These are phyloP conservation scores for Geranium incanum DNA, from an alignment of 441 rosid species.

Conservation along the genomic window DNA sequence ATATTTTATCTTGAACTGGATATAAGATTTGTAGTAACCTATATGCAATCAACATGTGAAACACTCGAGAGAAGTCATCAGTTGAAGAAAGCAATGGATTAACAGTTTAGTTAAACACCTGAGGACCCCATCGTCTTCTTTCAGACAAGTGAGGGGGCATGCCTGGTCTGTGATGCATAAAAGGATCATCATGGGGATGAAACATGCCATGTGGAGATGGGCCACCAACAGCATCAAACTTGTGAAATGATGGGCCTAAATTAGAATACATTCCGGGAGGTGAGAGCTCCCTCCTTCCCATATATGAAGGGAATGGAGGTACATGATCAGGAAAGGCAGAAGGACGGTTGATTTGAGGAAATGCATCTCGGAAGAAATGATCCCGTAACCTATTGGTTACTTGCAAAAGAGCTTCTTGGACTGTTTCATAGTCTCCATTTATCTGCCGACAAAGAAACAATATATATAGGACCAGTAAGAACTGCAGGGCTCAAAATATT, in stretches of 20 bases:
- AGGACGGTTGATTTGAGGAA: constrained; percentile 43
- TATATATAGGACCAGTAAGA: constrained; percentile 9
- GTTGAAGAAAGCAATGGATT: background rate
- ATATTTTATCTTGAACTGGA: background rate
- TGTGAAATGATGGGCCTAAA: constrained; percentile 44
- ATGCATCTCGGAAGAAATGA: constrained; percentile 53
- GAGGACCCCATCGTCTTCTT: constrained; percentile 62
- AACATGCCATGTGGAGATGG: constrained; percentile 46
- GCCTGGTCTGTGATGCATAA: constrained; percentile 46
- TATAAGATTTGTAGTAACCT: background rate
- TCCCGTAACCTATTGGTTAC: constrained; percentile 58
- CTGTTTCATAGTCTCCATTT: constrained; percentile 56
- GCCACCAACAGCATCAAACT: constrained; percentile 49
- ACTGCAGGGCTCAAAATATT: background rate
- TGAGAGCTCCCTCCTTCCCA: constrained; percentile 64
- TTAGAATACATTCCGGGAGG: constrained; percentile 39
- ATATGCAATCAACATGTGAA: background rate
- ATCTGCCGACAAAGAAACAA: constrained; percentile 33
- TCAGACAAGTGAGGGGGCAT: constrained; percentile 44
- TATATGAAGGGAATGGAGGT: constrained; percentile 45
- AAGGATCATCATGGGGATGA: constrained; percentile 48
- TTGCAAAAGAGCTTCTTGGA: constrained; percentile 64
- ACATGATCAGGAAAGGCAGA: constrained; percentile 43
- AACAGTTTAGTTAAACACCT: constrained; percentile 32
- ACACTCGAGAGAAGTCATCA: constrained; percentile 2